A percentile compares a stretch with the other conserved stretches of the same genome.
Evolutionary conservation across 129 eudicot genomes (phyloP).

Genomic region (Flaveria brownii): DNA sequence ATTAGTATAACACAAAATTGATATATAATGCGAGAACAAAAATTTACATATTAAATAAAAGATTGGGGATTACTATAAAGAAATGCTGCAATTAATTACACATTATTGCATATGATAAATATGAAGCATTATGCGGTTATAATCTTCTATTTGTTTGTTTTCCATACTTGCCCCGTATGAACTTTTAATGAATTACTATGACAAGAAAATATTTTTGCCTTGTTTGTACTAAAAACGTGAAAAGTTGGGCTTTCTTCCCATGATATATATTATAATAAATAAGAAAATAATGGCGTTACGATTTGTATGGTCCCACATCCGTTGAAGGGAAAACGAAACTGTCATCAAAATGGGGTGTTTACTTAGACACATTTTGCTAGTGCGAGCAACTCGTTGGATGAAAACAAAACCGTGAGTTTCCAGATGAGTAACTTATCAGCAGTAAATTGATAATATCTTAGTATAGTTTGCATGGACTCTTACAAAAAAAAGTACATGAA

Average conservation of each 20-base stretch:
- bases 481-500: neutral
- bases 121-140: constrained; percentile 29
- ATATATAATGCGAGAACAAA: constrained; percentile 18
- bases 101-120: constrained; percentile 19
- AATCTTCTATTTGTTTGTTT: constrained; percentile 29
- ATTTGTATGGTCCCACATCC: neutral
- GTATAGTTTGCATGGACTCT: too few species aligned
- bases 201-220: neutral
- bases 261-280: neutral
- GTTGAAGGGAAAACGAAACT: too few species aligned
- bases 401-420: too few species aligned
- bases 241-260: neutral
- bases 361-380: too few species aligned
- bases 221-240: neutral
- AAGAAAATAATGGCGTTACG: neutral
- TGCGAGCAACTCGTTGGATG: too few species aligned
- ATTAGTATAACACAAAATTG: constrained; percentile 6
- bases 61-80: constrained; percentile 17
- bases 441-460: too few species aligned
- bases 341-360: too few species aligned
- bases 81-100: constrained; percentile 23
- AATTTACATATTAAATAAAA: constrained; percentile 19
- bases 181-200: neutral
- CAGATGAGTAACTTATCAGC: too few species aligned
- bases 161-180: neutral